A percentile compares a stretch with the other conserved stretches of the same genome.
Conservation (phyloP, 306 rosid genomes). For the Fragaria ananassa region DNA sequence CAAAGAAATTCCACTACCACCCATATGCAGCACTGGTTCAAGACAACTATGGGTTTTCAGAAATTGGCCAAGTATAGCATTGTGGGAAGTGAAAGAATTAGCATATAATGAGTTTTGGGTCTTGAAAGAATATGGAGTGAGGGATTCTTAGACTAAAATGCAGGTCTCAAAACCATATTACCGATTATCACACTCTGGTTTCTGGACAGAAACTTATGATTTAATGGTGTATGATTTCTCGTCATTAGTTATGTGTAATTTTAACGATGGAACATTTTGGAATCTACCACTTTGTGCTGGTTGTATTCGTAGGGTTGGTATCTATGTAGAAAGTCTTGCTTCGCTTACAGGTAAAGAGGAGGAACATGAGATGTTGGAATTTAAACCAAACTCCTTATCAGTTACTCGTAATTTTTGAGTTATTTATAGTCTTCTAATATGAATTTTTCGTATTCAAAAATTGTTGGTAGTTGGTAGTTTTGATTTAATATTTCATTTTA, state of each 20-base stretch:
- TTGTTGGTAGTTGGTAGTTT: too few relatives aligned
- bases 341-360: too few relatives aligned
- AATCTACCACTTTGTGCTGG: too few relatives aligned
- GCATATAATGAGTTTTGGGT: background rate
- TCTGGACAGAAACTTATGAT: background rate
- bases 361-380: too few relatives aligned
- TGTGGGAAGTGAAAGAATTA: too few relatives aligned
- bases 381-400: too few relatives aligned
- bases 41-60: background rate
- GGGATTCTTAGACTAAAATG: constrained; percentile 3
- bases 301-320: too few relatives aligned
- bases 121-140: background rate
- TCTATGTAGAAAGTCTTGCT: too few relatives aligned
- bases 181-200: background rate
- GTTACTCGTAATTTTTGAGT: too few relatives aligned
- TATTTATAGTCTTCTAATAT: too few relatives aligned
- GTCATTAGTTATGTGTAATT: background rate
- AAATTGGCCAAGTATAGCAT: background rate
- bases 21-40: background rate
- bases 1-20: background rate
- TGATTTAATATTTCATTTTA: too few relatives aligned
- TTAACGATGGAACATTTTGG: background rate
- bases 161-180: background rate
- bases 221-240: background rate
- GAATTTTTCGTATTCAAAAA: too few relatives aligned